Conservation (phyloP, 1,139 yeast genomes). For the Geotrichum klebahnii region DNA sequence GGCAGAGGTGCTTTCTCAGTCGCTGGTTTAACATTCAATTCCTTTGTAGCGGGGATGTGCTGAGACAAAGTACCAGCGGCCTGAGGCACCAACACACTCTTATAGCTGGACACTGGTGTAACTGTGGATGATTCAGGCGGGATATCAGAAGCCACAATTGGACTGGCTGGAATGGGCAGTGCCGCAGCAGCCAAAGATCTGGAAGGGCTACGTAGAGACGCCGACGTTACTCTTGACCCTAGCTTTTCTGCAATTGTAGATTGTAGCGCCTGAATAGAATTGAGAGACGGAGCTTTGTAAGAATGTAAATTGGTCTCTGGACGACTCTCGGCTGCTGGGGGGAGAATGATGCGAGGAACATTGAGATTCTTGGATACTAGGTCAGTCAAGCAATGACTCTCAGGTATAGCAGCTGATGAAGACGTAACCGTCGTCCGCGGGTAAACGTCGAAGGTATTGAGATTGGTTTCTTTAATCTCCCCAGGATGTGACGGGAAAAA, state of each 20-base stretch:
- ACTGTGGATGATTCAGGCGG: constrained; percentile 6
- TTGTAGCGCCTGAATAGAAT: constrained; percentile 22
- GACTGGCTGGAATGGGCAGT: neutral
- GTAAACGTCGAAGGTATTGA: no score
- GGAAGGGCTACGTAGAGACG: no score
- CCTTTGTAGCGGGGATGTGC: no score
- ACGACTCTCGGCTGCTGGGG: neutral
- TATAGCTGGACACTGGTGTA: constrained; percentile 4
- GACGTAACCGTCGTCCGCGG: neutral
- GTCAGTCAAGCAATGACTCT: neutral
- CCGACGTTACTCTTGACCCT: neutral
- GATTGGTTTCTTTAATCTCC: neutral
- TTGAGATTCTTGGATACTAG: neutral
- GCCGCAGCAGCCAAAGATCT: neutral
- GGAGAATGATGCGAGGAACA: neutral
- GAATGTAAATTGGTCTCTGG: neutral
- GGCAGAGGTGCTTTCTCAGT: no score
- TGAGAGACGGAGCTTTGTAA: constrained; percentile 17
- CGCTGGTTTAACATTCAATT: neutral
- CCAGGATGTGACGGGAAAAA: constrained; percentile 9
- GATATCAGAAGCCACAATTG: constrained; percentile 2
- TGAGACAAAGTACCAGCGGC: no score
- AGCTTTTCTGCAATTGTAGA: constrained; percentile 23
- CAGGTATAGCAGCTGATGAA: no score
- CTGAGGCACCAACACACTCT: constrained; percentile 8